phyloP scores from a whole-genome alignment of 305 asterid genomes.

The Ajuga reptans region DNA sequence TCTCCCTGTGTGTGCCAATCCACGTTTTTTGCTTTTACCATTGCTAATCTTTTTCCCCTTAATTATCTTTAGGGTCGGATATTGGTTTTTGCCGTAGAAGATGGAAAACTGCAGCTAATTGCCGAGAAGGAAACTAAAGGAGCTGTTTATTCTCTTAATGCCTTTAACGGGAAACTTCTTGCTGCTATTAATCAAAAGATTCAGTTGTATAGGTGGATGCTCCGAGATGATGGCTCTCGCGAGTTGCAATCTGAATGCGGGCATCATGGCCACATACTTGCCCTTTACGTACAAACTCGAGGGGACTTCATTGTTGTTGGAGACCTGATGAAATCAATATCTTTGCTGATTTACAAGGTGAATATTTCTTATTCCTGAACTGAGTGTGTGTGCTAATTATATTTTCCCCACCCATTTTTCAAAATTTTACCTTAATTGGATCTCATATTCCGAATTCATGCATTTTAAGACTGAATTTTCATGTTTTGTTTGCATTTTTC shows the following conservation, averaged over 20 bases:
- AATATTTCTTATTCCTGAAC: background rate
- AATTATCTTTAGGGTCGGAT: conserved; percentile 66
- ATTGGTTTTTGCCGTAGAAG: conserved; percentile 82
- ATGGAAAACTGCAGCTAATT: conserved; percentile 77
- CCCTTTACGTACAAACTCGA: conserved; percentile 92
- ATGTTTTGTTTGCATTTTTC: too few relatives aligned
- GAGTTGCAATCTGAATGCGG: conserved; percentile 98
- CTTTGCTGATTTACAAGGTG: conserved; percentile 91
- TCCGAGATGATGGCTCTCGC: conserved; percentile 76
- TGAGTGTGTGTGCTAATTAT: background rate
- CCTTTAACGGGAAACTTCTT: conserved; percentile 89
- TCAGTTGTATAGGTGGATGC: conserved; percentile 94
- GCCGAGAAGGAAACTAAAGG: conserved; percentile 94
- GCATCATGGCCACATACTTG: conserved; percentile 98
- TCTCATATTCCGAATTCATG: background rate
- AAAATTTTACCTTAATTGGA: background rate
- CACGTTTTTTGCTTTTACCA: background rate
- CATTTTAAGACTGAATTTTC: background rate
- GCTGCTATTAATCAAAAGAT: conserved; percentile 97
- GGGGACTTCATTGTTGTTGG: conserved; percentile 98
- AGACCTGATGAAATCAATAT: conserved; percentile 95
- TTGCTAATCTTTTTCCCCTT: background rate
- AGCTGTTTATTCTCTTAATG: conserved; percentile 86
- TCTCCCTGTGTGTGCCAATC: background rate
- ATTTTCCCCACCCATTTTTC: background rate